Evolutionary conservation across 1,284 basidiomycete species (phyloP).

Genomic region (Stygiomarasmius scandens): DNA sequence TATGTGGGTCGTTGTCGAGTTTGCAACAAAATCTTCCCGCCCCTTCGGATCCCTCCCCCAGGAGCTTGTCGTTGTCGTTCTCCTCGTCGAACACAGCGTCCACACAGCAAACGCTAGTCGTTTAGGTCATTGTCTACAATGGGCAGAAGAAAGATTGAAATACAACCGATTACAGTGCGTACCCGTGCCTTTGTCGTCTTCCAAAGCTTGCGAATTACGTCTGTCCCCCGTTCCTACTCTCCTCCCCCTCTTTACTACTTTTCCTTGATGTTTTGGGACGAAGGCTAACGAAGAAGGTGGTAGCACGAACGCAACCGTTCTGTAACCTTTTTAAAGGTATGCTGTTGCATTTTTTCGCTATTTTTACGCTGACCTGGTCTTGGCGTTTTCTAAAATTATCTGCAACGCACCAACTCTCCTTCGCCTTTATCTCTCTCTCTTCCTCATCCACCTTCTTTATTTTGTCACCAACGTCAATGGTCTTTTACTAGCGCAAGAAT

Average conservation of each 20-base stretch:
- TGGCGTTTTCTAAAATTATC: slow-evolving; percentile 6
- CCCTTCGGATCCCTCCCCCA: too few relatives aligned
- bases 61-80: too few relatives aligned
- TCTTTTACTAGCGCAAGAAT: slow-evolving; percentile 62
- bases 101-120: too few relatives aligned
- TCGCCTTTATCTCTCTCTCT: slow-evolving; percentile 26
- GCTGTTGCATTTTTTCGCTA: slow-evolving; percentile 10
- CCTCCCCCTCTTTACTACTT: slow-evolving; percentile 22
- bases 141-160: slow-evolving; percentile 69
- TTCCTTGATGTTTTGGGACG: slow-evolving; percentile 18
- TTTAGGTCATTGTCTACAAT: slow-evolving; percentile 27
- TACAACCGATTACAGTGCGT: slow-evolving; percentile 63
- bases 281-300: background rate
- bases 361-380: slow-evolving; percentile 26
- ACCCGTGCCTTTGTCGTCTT: background rate
- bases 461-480: too few relatives aligned
- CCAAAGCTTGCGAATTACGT: background rate
- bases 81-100: too few relatives aligned
- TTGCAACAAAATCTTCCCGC: too few relatives aligned
- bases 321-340: slow-evolving; percentile 71
- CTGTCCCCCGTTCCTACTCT: slow-evolving; percentile 16
- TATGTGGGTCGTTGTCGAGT: too few relatives aligned
- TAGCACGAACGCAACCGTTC: slow-evolving; percentile 72
- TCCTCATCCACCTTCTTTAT: slow-evolving; percentile 22
- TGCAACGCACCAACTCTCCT: slow-evolving; percentile 4